These are phyloP conservation scores for Botrytis byssoidea DNA, from an alignment of 2,329 filamentous ascomycete species.

Conservation along the genomic window DNA sequence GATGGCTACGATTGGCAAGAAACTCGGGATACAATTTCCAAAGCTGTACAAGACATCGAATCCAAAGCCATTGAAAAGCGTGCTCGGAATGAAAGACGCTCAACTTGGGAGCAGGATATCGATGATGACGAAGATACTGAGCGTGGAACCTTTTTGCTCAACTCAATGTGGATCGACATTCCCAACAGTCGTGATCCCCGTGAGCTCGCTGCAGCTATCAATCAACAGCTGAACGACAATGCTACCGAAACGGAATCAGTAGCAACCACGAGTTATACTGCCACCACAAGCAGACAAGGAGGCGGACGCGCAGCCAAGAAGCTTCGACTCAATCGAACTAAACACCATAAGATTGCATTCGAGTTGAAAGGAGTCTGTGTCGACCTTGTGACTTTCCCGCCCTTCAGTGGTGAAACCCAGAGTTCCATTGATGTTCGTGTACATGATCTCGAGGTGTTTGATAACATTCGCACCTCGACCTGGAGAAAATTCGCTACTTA, in stretches of 20 bases:
- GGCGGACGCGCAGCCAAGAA: slow-evolving; percentile 47
- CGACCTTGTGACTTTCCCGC: slow-evolving; percentile 78
- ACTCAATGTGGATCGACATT: slow-evolving; percentile 96
- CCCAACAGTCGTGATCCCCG: slow-evolving; percentile 81
- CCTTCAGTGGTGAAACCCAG: slow-evolving; percentile 74
- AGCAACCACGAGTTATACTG: slow-evolving; percentile 69
- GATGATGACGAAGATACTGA: slow-evolving; percentile 81
- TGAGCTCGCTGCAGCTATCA: slow-evolving; percentile 80
- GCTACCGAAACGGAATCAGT: slow-evolving; percentile 88
- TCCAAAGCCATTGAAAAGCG: slow-evolving; percentile 74
- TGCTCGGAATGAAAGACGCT: slow-evolving; percentile 56
- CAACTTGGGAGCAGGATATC: slow-evolving; percentile 60
- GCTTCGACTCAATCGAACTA: slow-evolving; percentile 78
- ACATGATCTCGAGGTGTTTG: slow-evolving; percentile 82
- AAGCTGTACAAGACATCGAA: slow-evolving; percentile 87
- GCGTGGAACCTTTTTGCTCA: slow-evolving; percentile 95
- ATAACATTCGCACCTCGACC: slow-evolving; percentile 90
- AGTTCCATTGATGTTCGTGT: slow-evolving; percentile 84
- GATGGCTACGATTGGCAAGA: slow-evolving; percentile 96
- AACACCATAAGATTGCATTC: slow-evolving; percentile 91
- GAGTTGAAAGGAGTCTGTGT: slow-evolving; percentile 82
- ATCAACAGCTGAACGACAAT: slow-evolving; percentile 81
- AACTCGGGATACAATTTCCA: slow-evolving; percentile 81
- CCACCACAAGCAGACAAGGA: slow-evolving; percentile 53
- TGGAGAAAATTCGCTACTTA: slow-evolving; percentile 99